phyloP scores from a whole-genome alignment of 2,329 filamentous ascomycete species.

The Aureobasidium sp. region DNA sequence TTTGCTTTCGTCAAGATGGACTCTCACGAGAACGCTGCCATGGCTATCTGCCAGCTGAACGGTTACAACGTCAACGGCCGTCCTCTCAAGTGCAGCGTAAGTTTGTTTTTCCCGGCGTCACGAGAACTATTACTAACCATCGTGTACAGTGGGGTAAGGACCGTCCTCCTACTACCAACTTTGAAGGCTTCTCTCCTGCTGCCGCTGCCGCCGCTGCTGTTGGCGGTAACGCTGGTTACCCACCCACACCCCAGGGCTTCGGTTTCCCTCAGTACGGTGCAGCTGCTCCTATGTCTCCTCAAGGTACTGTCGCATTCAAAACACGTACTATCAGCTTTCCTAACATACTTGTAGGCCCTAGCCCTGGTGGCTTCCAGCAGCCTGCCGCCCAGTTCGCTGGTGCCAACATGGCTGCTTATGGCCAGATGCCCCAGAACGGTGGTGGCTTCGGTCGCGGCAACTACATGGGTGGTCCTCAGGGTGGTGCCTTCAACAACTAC shows the following conservation, averaged over 20 bases:
- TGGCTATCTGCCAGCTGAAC: constrained; percentile 96
- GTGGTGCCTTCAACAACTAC: constrained; percentile 39
- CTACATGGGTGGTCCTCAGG: constrained; percentile 46
- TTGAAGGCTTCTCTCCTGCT: constrained; percentile 77
- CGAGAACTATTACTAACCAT: constrained; percentile 21
- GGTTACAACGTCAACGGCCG: constrained; percentile 97
- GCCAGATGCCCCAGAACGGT: constrained; percentile 55
- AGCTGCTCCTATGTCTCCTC: constrained; percentile 57
- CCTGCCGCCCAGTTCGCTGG: constrained; percentile 55
- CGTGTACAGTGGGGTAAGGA: constrained; percentile 88
- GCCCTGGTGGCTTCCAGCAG: constrained; percentile 45
- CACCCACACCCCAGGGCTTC: constrained; percentile 64
- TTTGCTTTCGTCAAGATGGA: constrained; percentile 99
- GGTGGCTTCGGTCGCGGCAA: constrained; percentile 78
- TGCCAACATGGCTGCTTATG: constrained; percentile 48
- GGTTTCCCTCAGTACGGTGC: constrained; percentile 95
- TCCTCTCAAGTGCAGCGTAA: constrained; percentile 95
- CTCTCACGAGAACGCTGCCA: constrained; percentile 92
- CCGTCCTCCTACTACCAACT: constrained; percentile 77
- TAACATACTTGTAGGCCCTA: constrained; percentile 22
- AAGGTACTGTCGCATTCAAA: constrained; percentile 38
- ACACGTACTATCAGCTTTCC: constrained; percentile 22
- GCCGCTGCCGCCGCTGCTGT: constrained; percentile 58
- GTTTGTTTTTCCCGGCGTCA: constrained; percentile 36
- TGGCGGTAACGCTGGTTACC: constrained; percentile 57